Percentiles rank a stretch among this genome's conserved stretches.
These are phyloP conservation scores for Alisma plantagoaquatica DNA, from an alignment of 106 monocot species.

Conservation along the genomic window DNA sequence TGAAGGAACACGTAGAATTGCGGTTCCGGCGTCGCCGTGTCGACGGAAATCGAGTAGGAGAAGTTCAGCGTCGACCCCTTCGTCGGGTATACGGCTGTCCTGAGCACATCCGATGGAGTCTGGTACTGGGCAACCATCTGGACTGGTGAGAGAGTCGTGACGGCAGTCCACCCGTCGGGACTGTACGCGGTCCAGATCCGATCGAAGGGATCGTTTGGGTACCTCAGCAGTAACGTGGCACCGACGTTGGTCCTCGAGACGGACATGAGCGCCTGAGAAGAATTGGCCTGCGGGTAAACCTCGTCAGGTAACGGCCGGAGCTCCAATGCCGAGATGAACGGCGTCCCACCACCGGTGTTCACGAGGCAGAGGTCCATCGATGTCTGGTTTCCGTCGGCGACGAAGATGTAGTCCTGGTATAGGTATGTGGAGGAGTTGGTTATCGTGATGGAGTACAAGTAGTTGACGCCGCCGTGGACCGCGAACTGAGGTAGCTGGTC, in stretches of 20 bases:
- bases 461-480: background rate
- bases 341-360: slow-evolving; percentile 3
- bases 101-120: background rate
- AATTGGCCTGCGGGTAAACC: background rate
- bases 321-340: slow-evolving; percentile 12
- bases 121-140: background rate
- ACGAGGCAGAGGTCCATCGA: slow-evolving; percentile 1
- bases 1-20: background rate
- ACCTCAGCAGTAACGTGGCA: background rate
- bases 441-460: slow-evolving; percentile 1
- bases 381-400: background rate
- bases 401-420: background rate
- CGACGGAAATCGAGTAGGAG: background rate
- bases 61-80: background rate
- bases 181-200: slow-evolving; percentile 1
- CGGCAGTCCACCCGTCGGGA: background rate
- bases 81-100: background rate
- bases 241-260: background rate
- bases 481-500: background rate
- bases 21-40: background rate
- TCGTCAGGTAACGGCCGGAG: slow-evolving; percentile 1
- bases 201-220: slow-evolving; percentile 15
- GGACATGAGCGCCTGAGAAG: background rate
- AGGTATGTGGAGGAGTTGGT: background rate
- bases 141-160: background rate